These are phyloP conservation scores for Saccharomyces hybrid DNA, from an alignment of 1,139 yeast genomes.

Conservation along the genomic window DNA sequence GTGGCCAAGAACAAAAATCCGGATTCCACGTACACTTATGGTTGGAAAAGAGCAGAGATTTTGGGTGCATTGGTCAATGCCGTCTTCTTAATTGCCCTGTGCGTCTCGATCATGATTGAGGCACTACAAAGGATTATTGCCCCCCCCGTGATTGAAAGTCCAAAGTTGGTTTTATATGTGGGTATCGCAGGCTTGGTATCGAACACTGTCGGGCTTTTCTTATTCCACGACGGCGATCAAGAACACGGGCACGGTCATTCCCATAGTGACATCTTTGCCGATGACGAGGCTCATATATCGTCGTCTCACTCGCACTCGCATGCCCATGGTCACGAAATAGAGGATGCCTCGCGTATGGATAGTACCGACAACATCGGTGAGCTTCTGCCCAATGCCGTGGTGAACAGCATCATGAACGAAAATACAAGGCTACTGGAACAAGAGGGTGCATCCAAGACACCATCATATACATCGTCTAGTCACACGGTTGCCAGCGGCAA, in stretches of 20 bases:
- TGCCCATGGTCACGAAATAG: conserved; percentile 25
- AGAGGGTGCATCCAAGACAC: conserved; percentile 4
- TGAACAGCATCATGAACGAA: conserved; percentile 24
- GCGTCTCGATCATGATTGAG: conserved; percentile 86
- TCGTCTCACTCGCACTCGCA: conserved; percentile 75
- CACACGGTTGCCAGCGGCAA: conserved; percentile 2
- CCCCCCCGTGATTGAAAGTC: conserved; percentile 73
- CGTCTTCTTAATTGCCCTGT: conserved; percentile 85
- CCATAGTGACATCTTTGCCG: neutral
- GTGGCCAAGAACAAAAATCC: conserved; percentile 80
- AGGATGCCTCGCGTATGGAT: neutral
- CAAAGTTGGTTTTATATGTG: conserved; percentile 69
- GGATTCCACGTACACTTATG: conserved; percentile 83
- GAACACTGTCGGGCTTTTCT: conserved; percentile 70
- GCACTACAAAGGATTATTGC: conserved; percentile 82
- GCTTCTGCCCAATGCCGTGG: conserved; percentile 22
- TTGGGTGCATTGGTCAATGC: conserved; percentile 91
- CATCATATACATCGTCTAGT: conserved; percentile 6
- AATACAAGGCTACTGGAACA: conserved; percentile 32
- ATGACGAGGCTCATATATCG: conserved; percentile 56
- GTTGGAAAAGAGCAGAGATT: conserved; percentile 95
- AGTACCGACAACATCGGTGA: conserved; percentile 14
- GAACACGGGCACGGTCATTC: conserved; percentile 39
- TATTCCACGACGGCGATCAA: conserved; percentile 89
- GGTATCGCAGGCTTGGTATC: conserved; percentile 79